A percentile compares a stretch with the other conserved stretches of the same genome.
Evolutionary conservation across 768 basidiomycete species (phyloP).

Genomic region (Nidularia sp.): DNA sequence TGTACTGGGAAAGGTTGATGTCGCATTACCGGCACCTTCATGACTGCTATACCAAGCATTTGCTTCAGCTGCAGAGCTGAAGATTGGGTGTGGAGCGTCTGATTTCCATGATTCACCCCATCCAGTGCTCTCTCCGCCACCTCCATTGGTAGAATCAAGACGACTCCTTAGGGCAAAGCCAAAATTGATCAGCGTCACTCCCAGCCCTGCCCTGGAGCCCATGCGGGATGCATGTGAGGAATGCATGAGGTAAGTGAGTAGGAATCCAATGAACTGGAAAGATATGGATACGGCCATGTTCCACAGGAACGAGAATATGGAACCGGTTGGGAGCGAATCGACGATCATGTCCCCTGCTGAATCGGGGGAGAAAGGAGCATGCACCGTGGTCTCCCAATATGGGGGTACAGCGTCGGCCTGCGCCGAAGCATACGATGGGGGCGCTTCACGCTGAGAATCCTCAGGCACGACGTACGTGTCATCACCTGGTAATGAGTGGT

Average conservation of each 20-base stretch:
- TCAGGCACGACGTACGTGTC: slow-evolving; percentile 78
- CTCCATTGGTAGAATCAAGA: slow-evolving; percentile 36
- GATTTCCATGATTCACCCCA: slow-evolving; percentile 28
- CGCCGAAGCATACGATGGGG: slow-evolving; percentile 90
- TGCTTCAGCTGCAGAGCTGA: slow-evolving; percentile 39
- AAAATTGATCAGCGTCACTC: slow-evolving; percentile 95
- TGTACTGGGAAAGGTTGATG: slow-evolving; percentile 12
- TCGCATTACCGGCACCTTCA: slow-evolving; percentile 17
- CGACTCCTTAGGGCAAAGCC: slow-evolving; percentile 74
- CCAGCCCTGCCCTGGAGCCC: slow-evolving; percentile 91
- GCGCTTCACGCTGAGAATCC: slow-evolving; percentile 75
- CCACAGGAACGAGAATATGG: slow-evolving; percentile 86
- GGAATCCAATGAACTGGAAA: slow-evolving; percentile 96
- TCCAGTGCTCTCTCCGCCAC: slow-evolving; percentile 18
- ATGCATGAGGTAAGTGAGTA: slow-evolving; percentile 90
- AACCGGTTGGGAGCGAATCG: slow-evolving; percentile 81
- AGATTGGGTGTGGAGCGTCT: slow-evolving; percentile 29
- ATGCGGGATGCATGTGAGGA: slow-evolving; percentile 91
- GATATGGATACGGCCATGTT: slow-evolving; percentile 90
- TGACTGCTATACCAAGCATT: slow-evolving; percentile 34
- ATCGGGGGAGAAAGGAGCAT: slow-evolving; percentile 72
- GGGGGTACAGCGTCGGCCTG: slow-evolving; percentile 95
- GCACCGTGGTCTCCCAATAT: slow-evolving; percentile 97
- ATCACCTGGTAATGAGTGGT: slow-evolving; percentile 43
- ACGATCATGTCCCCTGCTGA: slow-evolving; percentile 79